Evolutionary conservation across 2,329 filamentous ascomycete species (phyloP), one percentile per base, ranked within the genome.

Genomic region (Escovopsis weberi): DNA sequence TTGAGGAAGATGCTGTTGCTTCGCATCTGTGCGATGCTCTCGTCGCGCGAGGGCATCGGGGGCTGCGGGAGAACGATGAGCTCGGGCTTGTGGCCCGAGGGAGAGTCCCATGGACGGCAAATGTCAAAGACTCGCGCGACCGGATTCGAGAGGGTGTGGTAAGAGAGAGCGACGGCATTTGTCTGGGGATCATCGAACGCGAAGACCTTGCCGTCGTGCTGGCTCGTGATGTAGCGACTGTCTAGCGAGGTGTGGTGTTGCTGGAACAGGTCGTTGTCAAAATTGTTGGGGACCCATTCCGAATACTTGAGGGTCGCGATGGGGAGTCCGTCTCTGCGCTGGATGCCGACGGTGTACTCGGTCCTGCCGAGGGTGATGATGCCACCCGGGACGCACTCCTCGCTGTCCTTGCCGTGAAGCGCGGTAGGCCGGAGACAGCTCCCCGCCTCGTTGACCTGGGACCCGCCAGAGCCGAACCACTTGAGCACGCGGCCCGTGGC

Each of bases 281-380:
- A 84, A 45, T 82, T 93, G 60, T 98, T 98, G 12, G 88, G 85
- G 1, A 79, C 80, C 91, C 91, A 98, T 59, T 98, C 91, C 10
- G 86, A 83, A 57, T 93, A 98, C 50, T 79, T 88, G 51, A 98
- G 75, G 0, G 85, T 94, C 54, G 87, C 94, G 48, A 98, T 82
- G 7, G 78, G 75, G 45, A 81, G 75, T 2, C 82, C 80, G 51
- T 82, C 75, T 37, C 72, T 75, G 46, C 85, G 80, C 50, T 87
- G 82, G 37, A 98, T 93, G 43, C 74, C 78, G 46, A 98, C 81
- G 6, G 77, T 89, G 61, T 98, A 98, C 59, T 95, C 87, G 34
- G 85, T 86, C 41, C 85, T 77, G 26, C 86, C 87, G 2, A 95
- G 70, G 0, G 84, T 87, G 47, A 94, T 75, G 32, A 82, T 91